A percentile compares a stretch with the other conserved stretches of the same genome.
Conservation (phyloP, 495 filamentous ascomycete species). For the Aspergillus coremiiformis region DNA sequence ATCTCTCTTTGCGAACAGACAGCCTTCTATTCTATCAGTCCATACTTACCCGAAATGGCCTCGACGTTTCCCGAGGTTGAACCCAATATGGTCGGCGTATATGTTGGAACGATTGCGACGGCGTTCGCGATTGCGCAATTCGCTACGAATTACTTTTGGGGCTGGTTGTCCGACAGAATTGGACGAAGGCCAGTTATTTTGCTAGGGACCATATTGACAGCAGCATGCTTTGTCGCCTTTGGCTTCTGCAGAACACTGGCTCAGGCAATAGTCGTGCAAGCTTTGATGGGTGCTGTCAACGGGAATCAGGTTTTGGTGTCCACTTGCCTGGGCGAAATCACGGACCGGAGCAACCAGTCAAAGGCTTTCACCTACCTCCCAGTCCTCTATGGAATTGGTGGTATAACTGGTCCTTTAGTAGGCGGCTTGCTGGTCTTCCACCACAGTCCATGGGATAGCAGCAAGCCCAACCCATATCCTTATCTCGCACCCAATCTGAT, state of each 20-base stretch:
- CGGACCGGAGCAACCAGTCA: slow-evolving; percentile 88
- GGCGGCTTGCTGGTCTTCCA: slow-evolving; percentile 73
- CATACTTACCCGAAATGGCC: slow-evolving; percentile 90
- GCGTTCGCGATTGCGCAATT: slow-evolving; percentile 90
- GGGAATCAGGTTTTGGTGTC: slow-evolving; percentile 85
- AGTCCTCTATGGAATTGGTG: slow-evolving; percentile 85
- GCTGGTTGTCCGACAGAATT: slow-evolving; percentile 78
- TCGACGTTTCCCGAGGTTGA: slow-evolving; percentile 76
- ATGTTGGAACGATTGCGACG: slow-evolving; percentile 83
- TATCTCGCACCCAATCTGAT: slow-evolving; percentile 81
- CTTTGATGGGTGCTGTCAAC: slow-evolving; percentile 85
- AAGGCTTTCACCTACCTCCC: slow-evolving; percentile 88
- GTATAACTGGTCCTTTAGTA: slow-evolving; percentile 83
- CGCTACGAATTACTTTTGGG: slow-evolving; percentile 89
- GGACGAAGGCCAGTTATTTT: slow-evolving; percentile 93
- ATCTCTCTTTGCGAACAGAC: slow-evolving; percentile 92
- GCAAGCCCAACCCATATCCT: slow-evolving; percentile 56
- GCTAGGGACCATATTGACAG: slow-evolving; percentile 74
- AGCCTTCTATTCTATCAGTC: slow-evolving; percentile 91
- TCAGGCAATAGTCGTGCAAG: slow-evolving; percentile 79
- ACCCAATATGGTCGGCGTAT: slow-evolving; percentile 64
- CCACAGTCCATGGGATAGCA: slow-evolving; percentile 45
- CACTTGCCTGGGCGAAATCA: slow-evolving; percentile 90
- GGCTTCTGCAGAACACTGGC: slow-evolving; percentile 76
- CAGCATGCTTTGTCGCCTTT: slow-evolving; percentile 74